Conservation (phyloP, 306 rosid species). For the Quercus aquifolioides region DNA sequence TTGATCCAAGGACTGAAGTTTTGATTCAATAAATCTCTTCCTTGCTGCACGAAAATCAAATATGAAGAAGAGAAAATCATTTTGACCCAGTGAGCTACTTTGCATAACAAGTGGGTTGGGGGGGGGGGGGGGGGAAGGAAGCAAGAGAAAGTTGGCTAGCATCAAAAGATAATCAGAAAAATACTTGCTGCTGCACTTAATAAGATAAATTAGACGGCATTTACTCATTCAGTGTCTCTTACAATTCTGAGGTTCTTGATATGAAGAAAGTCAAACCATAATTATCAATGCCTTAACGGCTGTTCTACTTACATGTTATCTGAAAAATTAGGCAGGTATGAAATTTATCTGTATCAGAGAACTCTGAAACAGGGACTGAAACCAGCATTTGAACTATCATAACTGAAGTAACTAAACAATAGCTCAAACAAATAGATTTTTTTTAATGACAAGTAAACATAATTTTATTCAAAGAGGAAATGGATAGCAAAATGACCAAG, state of each 20-base stretch:
- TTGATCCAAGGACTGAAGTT: conserved; percentile 68
- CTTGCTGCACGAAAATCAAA: conserved; percentile 57
- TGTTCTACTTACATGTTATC: background rate
- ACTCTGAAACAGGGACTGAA: background rate
- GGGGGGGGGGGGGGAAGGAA: background rate
- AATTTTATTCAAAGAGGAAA: too few species aligned
- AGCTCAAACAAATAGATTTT: conserved; percentile 1
- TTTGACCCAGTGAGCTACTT: conserved; percentile 2
- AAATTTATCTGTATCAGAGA: conserved; percentile 7
- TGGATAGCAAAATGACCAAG: too few species aligned
- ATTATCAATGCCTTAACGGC: background rate
- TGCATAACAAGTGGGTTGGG: background rate
- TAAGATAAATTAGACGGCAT: conserved; percentile 6
- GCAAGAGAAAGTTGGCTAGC: conserved; percentile 8
- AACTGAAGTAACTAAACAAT: background rate
- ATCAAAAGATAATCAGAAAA: background rate
- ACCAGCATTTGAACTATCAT: background rate
- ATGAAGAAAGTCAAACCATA: conserved; percentile 7
- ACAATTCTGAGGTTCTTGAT: conserved; percentile 6
- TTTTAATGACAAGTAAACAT: background rate
- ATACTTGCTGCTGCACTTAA: background rate
- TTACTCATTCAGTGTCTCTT: conserved; percentile 8
- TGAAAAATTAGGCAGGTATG: conserved; percentile 4
- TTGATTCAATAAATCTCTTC: conserved; percentile 76
- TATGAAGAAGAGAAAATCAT: conserved; percentile 2